These are phyloP conservation scores for Hermanozyma aechmeae DNA, from an alignment of 805 yeast genomes.

Conservation along the genomic window DNA sequence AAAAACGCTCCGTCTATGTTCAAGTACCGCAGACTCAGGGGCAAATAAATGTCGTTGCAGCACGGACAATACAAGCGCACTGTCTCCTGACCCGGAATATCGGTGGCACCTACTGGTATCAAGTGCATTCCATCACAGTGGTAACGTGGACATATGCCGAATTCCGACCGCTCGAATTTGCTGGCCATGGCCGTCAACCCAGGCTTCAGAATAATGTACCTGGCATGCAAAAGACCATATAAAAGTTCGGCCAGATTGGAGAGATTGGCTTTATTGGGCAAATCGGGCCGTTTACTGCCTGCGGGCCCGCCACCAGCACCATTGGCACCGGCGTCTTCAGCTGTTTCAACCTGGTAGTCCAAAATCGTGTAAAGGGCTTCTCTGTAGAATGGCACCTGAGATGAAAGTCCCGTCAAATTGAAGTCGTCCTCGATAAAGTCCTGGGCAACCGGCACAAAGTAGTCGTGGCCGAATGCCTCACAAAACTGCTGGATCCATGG, in stretches of 20 bases:
- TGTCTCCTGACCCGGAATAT: slow-evolving; percentile 84
- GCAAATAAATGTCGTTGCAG: slow-evolving; percentile 85
- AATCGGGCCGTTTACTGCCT: slow-evolving; percentile 41
- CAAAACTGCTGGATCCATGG: slow-evolving; percentile 83
- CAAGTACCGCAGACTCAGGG: slow-evolving; percentile 75
- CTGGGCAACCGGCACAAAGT: slow-evolving; percentile 82
- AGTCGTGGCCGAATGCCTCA: slow-evolving; percentile 74
- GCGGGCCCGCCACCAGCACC: slow-evolving; percentile 4
- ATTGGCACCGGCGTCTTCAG: slow-evolving; percentile 19
- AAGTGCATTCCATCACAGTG: slow-evolving; percentile 84
- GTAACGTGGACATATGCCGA: slow-evolving; percentile 88
- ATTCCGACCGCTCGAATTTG: slow-evolving; percentile 79
- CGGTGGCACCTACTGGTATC: slow-evolving; percentile 86
- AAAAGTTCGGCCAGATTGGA: slow-evolving; percentile 87
- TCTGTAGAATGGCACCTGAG: slow-evolving; percentile 81
- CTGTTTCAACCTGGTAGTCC: slow-evolving; percentile 61
- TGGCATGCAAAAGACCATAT: slow-evolving; percentile 90
- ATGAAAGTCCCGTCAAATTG: slow-evolving; percentile 81
- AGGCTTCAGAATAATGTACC: slow-evolving; percentile 80
- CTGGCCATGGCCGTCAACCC: slow-evolving; percentile 91
- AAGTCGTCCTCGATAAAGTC: slow-evolving; percentile 96
- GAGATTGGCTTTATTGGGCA: slow-evolving; percentile 63
- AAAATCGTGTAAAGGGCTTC: slow-evolving; percentile 87
- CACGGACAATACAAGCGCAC: slow-evolving; percentile 91
- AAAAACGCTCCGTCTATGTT: slow-evolving; percentile 95